phyloP scores from a whole-genome alignment of 192 early-diverging fungal species.

The Coemansia erecta region DNA sequence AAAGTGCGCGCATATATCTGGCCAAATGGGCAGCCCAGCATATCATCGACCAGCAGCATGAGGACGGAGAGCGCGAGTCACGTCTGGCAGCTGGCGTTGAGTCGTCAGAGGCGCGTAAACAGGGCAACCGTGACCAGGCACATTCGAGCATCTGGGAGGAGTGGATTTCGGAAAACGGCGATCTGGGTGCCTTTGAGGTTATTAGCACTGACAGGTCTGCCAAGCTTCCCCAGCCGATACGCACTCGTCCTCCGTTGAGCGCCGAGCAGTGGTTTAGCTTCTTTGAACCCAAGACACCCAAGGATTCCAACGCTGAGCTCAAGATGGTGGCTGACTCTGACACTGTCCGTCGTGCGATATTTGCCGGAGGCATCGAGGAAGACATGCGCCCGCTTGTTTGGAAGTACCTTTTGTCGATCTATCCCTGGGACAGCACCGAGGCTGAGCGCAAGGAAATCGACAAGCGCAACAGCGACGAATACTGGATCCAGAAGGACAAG shows the following conservation, averaged over 20 bases:
- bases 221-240: conserved; percentile 40
- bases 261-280: conserved; percentile 70
- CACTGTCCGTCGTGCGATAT: conserved; percentile 59
- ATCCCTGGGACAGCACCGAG: conserved; percentile 79
- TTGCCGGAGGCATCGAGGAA: conserved; percentile 76
- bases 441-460: conserved; percentile 63
- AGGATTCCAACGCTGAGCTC: conserved; percentile 25
- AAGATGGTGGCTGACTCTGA: conserved; percentile 52
- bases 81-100: conserved; percentile 16
- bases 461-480: conserved; percentile 59
- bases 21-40: conserved; percentile 75
- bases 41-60: conserved; percentile 53
- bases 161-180: conserved; percentile 44
- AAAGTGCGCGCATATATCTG: conserved; percentile 71
- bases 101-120: too few relatives aligned
- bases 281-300: conserved; percentile 54
- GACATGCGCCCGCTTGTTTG: conserved; percentile 81
- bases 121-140: conserved; percentile 8
- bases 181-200: conserved; percentile 48
- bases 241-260: conserved; percentile 53
- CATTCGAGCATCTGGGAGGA: conserved; percentile 54
- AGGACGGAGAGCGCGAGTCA: conserved; percentile 46
- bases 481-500: conserved; percentile 60
- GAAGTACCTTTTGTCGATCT: conserved; percentile 85
- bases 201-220: conserved; percentile 35